Conservation (phyloP, 306 rosid genomes). For the Inga oerstediana region DNA sequence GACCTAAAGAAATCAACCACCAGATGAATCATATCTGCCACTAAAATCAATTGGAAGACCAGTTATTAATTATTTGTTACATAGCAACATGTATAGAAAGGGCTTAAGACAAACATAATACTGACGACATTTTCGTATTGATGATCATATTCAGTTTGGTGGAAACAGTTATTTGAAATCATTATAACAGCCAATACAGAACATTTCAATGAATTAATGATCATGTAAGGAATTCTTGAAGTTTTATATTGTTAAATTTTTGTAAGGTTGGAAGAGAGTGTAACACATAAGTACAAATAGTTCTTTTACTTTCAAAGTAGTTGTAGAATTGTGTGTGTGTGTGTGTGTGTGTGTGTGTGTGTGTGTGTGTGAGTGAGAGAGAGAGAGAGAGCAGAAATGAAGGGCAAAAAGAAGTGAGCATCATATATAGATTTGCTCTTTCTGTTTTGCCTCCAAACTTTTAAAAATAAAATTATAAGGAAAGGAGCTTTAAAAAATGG, state of each 20-base stretch:
- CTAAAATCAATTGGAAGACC: conserved; percentile 4
- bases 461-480: too few relatives aligned
- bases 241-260: background rate
- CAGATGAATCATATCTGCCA: conserved; percentile 1
- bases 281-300: background rate
- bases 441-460: background rate
- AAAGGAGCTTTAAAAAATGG: background rate
- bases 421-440: background rate
- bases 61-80: background rate
- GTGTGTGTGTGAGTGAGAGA: too few relatives aligned
- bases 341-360: too few relatives aligned
- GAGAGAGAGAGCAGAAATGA: background rate
- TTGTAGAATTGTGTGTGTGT: background rate
- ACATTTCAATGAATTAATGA: background rate
- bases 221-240: background rate
- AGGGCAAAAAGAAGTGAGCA: background rate
- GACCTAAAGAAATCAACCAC: conserved; percentile 4
- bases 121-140: background rate
- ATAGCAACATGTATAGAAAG: background rate
- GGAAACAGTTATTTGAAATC: background rate
- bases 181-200: conserved; percentile 15
- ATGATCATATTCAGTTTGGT: background rate
- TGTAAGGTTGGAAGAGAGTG: background rate
- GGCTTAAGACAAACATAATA: background rate
- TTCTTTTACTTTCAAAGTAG: background rate